Conservation (phyloP, 495 filamentous ascomycete genomes). For the Lasiosphaeriaceae sp. region DNA sequence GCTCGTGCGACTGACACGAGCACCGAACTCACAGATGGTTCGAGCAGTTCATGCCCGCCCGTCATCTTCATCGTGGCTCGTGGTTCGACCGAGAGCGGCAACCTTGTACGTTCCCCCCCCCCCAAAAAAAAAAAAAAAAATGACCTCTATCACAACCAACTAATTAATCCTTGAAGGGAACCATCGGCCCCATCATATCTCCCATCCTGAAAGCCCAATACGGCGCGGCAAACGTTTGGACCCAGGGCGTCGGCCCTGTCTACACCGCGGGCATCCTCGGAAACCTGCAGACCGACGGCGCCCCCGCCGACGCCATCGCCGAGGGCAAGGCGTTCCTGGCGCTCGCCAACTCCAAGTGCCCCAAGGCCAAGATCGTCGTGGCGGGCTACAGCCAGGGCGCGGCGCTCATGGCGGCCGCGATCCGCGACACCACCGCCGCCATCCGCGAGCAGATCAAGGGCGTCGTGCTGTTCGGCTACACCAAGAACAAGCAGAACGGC, state of each 20-base stretch:
- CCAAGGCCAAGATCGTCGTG: conserved; percentile 35
- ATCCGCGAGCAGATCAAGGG: conserved; percentile 48
- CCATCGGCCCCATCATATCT: conserved; percentile 26
- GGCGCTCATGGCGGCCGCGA: conserved; percentile 48
- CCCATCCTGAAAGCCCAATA: conserved; percentile 25
- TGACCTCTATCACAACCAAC: neutral
- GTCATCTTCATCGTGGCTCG: conserved; percentile 51
- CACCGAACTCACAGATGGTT: conserved; percentile 11
- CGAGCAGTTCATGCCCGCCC: conserved; percentile 35
- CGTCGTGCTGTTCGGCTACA: conserved; percentile 56
- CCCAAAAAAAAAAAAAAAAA: too few relatives aligned
- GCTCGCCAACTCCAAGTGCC: conserved; percentile 30
- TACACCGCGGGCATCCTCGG: conserved; percentile 34
- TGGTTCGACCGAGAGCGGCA: conserved; percentile 36
- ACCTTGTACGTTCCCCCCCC: conserved; percentile 39
- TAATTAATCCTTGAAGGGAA: conserved; percentile 15
- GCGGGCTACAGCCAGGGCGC: conserved; percentile 51
- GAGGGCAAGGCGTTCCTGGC: conserved; percentile 31
- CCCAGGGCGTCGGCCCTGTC: conserved; percentile 34
- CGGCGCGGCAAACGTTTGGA: conserved; percentile 25
- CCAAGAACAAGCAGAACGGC: conserved; percentile 49
- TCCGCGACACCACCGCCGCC: conserved; percentile 35
- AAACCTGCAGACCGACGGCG: conserved; percentile 33
- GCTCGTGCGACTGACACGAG: conserved; percentile 2
- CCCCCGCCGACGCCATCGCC: conserved; percentile 30